Conservation (phyloP, 371 early-diverging fungal species). For the Nosema muscidifuracis region DNA sequence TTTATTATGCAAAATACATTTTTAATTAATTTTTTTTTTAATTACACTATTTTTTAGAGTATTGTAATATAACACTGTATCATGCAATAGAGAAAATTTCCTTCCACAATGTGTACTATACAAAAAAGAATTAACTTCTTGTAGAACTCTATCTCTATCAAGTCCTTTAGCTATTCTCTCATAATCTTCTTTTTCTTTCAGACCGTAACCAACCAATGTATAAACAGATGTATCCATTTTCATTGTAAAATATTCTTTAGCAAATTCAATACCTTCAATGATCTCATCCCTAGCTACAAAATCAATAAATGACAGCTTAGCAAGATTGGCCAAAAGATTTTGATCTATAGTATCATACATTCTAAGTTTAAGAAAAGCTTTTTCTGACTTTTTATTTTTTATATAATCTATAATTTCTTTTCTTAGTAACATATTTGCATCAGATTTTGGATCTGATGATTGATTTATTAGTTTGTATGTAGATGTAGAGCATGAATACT, state of each 20-base stretch:
- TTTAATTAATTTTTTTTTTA: too few species aligned
- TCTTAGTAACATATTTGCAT: background rate
- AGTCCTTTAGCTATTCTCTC: background rate
- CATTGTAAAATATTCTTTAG: background rate
- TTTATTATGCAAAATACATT: too few species aligned
- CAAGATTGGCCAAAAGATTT: background rate
- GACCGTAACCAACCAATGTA: background rate
- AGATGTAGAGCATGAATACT: background rate
- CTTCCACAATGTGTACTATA: background rate
- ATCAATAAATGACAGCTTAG: background rate
- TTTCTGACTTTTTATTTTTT: background rate
- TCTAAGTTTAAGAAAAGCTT: background rate
- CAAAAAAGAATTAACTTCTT: background rate
- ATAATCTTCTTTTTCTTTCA: background rate
- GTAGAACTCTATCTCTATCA: background rate
- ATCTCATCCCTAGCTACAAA: background rate
- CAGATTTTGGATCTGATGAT: background rate
- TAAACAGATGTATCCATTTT: background rate
- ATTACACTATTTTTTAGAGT: constrained; percentile 1
- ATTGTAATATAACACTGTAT: background rate
- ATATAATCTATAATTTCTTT: background rate
- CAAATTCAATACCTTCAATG: background rate
- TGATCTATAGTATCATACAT: background rate
- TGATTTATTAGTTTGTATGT: background rate
- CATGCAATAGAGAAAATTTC: background rate